Evolutionary conservation across 2,329 filamentous ascomycete species (phyloP).

Genomic region (Botryotinia calthae): DNA sequence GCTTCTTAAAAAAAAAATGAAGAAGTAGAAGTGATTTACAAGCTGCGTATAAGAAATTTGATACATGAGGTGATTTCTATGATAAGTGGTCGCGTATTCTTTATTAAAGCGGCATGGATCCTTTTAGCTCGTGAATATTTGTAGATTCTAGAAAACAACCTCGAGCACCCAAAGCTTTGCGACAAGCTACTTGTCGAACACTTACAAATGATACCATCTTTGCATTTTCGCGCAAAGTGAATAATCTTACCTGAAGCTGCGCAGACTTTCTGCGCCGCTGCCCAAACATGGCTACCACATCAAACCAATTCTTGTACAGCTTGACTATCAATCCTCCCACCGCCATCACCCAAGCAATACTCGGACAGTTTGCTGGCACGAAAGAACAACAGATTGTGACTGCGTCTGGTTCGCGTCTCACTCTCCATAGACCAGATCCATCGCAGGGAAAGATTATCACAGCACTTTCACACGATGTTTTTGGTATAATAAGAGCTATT

Average conservation of each 20-base stretch:
- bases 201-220: slow-evolving; percentile 27
- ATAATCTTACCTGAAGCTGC: slow-evolving; percentile 26
- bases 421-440: slow-evolving; percentile 81
- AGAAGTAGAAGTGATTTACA: not conserved
- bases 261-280: slow-evolving; percentile 34
- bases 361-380: slow-evolving; percentile 93
- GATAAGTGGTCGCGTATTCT: slow-evolving; percentile 19
- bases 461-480: slow-evolving; percentile 87
- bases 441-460: slow-evolving; percentile 82
- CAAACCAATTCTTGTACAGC: slow-evolving; percentile 98
- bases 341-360: slow-evolving; percentile 82
- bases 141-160: slow-evolving; percentile 6
- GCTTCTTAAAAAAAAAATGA: not conserved
- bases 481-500: slow-evolving; percentile 89
- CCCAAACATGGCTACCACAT: slow-evolving; percentile 83
- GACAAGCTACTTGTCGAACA: slow-evolving; percentile 31
- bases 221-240: slow-evolving; percentile 13
- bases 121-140: slow-evolving; percentile 21
- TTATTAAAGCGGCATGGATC: slow-evolving; percentile 20
- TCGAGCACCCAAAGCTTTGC: slow-evolving; percentile 19
- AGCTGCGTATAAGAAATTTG: slow-evolving; percentile 2
- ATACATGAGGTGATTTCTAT: slow-evolving; percentile 19
- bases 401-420: slow-evolving; percentile 84
- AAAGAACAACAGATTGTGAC: slow-evolving; percentile 98
- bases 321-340: slow-evolving; percentile 92